Base-by-base conservation (phyloP, 2,329 filamentous ascomycete genomes). In the Zasmidium angulare region DNA sequence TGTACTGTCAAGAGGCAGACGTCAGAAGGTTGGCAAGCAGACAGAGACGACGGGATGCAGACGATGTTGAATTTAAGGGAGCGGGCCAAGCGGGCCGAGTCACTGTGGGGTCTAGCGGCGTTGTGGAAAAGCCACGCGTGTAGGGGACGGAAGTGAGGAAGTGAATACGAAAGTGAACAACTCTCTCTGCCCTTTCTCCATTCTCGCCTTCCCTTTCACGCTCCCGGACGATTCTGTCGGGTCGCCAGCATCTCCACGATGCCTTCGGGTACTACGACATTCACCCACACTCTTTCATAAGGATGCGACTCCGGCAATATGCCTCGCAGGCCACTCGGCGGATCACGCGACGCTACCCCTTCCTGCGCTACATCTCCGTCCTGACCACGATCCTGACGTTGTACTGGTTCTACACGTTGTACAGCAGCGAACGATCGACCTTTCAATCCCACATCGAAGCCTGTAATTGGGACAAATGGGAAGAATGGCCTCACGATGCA, bases 391-490 rank as follows among this genome's bases (percentile, higher is more conserved):
- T 63, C 31, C 24, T 71, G 17, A 63, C 59, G 3, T 23, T 71
- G 1, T 60, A 93, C 49, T 99, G 95, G 93, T 69, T 92, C 46
- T 74, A 90, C 21, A 82, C 89, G 20, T 70, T 99, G 63, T 85
- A 95, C 65, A 95, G 90, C 86, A 92, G 93, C 1, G 95, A 99
- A 78, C 82, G 89, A 60, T 89, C 84, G 75, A 83, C 88, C 36
- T 98, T 96, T 74, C 81, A 83, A 55, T 84, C 84, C 63, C 86
- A 84, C 60, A 84, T 96, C 17, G 79, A 84, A 57, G 81, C 79
- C 53, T 99, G 95, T 75, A 78, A 84, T 56, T 99, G 95, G 95
- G 82, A 85, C 36, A 84, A 84, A 46, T 99, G 95, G 95, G 95
- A 99, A 79, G 83, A 85, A 75, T 99, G 95, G 95, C 91, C 92